Conservation (phyloP, 441 rosid species). For the Erodium trifolium region DNA sequence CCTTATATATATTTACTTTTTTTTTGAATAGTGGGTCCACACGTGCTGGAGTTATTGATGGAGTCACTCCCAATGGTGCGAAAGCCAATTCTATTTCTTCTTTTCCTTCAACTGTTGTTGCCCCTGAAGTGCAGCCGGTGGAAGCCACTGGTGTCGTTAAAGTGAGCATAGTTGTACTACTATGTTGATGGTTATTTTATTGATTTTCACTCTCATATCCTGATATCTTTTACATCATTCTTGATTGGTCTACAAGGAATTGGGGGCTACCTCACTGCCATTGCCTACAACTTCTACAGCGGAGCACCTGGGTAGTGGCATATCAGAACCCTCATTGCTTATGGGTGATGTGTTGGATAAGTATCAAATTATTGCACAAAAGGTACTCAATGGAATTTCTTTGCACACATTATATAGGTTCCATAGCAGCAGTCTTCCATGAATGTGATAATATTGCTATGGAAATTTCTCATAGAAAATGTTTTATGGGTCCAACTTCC, state of each 20-base stretch:
- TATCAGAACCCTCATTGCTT: slow-evolving; percentile 58
- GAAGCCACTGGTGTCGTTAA: slow-evolving; percentile 48
- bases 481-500: not conserved
- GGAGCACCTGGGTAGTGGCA: slow-evolving; percentile 56
- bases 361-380: slow-evolving; percentile 72
- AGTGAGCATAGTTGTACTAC: slow-evolving; percentile 30
- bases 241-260: slow-evolving; percentile 40
- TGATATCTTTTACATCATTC: slow-evolving; percentile 9
- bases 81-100: slow-evolving; percentile 34
- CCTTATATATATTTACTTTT: slow-evolving; percentile 13
- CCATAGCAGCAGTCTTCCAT: not conserved
- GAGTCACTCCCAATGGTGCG: slow-evolving; percentile 39
- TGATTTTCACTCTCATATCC: slow-evolving; percentile 7
- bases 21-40: slow-evolving; percentile 38
- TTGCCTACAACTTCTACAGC: slow-evolving; percentile 44
- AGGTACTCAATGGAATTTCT: slow-evolving; percentile 36
- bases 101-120: slow-evolving; percentile 40
- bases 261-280: slow-evolving; percentile 43
- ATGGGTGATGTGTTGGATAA: slow-evolving; percentile 95
- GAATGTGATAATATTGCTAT: not conserved
- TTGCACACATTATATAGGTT: not conserved
- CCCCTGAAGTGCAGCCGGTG: slow-evolving; percentile 46
- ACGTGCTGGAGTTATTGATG: slow-evolving; percentile 49
- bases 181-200: slow-evolving; percentile 11
- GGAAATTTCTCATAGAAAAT: not conserved